phyloP scores from a whole-genome alignment of 2,329 filamentous ascomycete genomes.

The Aspergillus sp. region DNA sequence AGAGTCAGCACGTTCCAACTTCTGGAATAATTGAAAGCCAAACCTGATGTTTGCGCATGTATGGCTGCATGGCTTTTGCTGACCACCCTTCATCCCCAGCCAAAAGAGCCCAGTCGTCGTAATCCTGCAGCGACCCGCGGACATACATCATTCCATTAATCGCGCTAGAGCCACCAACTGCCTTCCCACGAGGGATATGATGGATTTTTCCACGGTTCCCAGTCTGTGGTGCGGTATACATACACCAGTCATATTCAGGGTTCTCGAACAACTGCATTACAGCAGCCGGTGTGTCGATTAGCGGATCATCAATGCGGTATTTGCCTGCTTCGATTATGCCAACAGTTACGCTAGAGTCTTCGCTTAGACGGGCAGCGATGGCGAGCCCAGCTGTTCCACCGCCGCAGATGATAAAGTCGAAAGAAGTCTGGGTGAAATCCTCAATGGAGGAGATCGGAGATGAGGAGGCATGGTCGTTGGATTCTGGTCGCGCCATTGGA shows the following conservation, averaged over 20 bases:
- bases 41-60: conserved; percentile 25
- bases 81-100: conserved; percentile 34
- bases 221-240: conserved; percentile 33
- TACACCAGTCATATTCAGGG: conserved; percentile 42
- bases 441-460: not conserved
- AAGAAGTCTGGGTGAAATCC: conserved; percentile 11
- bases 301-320: conserved; percentile 32
- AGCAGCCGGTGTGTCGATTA: conserved; percentile 31
- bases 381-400: conserved; percentile 59
- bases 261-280: conserved; percentile 32
- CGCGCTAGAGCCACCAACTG: conserved; percentile 39
- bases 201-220: conserved; percentile 23
- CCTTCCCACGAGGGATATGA: conserved; percentile 36
- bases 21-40: not conserved
- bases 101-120: conserved; percentile 38
- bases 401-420: conserved; percentile 51
- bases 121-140: conserved; percentile 32
- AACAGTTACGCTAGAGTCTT: conserved; percentile 47
- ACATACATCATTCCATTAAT: conserved; percentile 52
- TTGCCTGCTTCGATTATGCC: conserved; percentile 52
- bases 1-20: not conserved
- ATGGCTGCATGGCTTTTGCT: conserved; percentile 10
- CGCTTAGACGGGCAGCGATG: conserved; percentile 46
- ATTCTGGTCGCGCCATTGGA: too few species aligned
- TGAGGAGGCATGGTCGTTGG: too few species aligned